phyloP scores from a whole-genome alignment of 768 basidiomycete species.

The Panaeolus cyanescens region DNA sequence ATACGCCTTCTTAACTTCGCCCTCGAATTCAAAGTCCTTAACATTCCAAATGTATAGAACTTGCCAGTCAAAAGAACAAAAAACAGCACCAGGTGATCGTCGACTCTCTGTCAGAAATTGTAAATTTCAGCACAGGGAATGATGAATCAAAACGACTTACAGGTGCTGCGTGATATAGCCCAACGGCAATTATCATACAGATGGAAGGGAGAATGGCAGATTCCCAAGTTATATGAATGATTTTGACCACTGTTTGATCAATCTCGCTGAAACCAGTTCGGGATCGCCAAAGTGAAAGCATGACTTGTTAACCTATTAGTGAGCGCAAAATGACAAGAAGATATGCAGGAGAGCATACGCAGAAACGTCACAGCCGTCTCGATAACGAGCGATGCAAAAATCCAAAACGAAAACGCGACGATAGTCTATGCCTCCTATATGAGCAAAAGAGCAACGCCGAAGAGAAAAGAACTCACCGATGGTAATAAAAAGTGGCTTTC shows the following conservation, averaged over 20 bases:
- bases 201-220: conserved; percentile 32
- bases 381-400: conserved; percentile 42
- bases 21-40: conserved; percentile 40
- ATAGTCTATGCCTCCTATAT: conserved; percentile 28
- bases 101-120: conserved; percentile 20
- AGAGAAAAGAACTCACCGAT: conserved; percentile 21
- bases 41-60: conserved; percentile 43
- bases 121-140: neutral
- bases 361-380: conserved; percentile 40
- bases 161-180: conserved; percentile 34
- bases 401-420: conserved; percentile 47
- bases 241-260: conserved; percentile 39
- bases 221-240: conserved; percentile 43
- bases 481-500: conserved; percentile 28
- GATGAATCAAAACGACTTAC: conserved; percentile 23
- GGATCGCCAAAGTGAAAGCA: conserved; percentile 41
- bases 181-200: conserved; percentile 37
- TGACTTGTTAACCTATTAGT: conserved; percentile 29
- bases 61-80: conserved; percentile 54
- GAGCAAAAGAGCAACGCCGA: neutral
- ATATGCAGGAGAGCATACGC: conserved; percentile 24
- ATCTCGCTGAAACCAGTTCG: conserved; percentile 33
- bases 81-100: conserved; percentile 45
- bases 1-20: conserved; percentile 35
- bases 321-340: neutral